Conservation (phyloP, 2,329 filamentous ascomycete species). For the Stagonosporopsis cucurbitacearum region DNA sequence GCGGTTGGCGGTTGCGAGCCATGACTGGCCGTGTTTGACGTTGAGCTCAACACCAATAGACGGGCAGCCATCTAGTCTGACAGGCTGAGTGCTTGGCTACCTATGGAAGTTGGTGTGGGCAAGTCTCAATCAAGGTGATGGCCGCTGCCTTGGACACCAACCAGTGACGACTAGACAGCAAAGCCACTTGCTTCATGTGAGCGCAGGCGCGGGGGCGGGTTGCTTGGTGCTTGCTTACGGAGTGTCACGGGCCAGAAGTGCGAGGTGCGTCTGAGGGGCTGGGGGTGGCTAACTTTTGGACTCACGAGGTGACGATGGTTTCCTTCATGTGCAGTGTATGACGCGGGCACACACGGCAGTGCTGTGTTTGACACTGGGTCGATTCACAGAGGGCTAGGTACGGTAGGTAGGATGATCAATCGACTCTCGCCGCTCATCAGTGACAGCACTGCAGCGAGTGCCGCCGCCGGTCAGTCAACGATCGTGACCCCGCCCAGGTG, state of each 20-base stretch:
- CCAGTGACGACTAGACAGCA: too few species aligned
- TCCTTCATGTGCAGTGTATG: conserved; percentile 21
- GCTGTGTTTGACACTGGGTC: conserved; percentile 20
- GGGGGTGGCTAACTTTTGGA: conserved; percentile 25
- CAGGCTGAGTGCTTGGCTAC: conserved; percentile 17
- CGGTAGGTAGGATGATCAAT: conserved; percentile 28
- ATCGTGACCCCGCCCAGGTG: conserved; percentile 19
- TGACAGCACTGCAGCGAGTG: conserved; percentile 13
- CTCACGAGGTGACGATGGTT: conserved; percentile 26
- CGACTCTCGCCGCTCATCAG: conserved; percentile 18
- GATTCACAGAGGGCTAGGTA: conserved; percentile 24
- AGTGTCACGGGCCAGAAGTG: conserved; percentile 23
- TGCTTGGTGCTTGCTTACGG: conserved; percentile 35
- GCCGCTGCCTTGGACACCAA: conserved; percentile 12
- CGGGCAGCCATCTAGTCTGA: conserved; percentile 2
- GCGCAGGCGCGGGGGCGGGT: conserved; percentile 1
- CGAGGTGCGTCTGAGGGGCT: conserved; percentile 23
- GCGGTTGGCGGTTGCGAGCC: conserved; percentile 4
- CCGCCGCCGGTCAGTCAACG: conserved; percentile 22
- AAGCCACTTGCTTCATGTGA: conserved; percentile 18
- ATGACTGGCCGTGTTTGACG: conserved; percentile 17
- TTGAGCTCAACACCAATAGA: conserved; percentile 19
- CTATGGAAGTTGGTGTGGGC: conserved; percentile 20
- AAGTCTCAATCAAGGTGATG: conserved; percentile 21
- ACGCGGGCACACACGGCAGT: conserved; percentile 28